Evolutionary conservation across 805 yeast species (phyloP), one percentile per base, ranked within the genome.

Genomic region (Candida taoyuanica): DNA sequence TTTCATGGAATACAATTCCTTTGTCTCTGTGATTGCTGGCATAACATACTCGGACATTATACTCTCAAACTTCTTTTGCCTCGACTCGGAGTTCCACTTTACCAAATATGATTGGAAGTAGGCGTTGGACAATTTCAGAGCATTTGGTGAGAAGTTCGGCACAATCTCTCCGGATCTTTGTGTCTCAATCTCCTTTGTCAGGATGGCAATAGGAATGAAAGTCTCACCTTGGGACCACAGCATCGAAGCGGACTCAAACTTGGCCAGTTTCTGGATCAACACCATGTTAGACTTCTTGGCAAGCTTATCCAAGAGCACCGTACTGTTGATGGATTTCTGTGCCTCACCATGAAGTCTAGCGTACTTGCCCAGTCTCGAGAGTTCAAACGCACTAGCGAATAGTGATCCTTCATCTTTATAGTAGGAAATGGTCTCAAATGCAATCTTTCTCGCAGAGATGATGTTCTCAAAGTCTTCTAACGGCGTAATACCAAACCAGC

Each of bases 71-170:
- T 79, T 66, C 41, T 81, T 94, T 43, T 79, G 81, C 26, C 83
- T 71, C 0, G 94, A 82, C 33, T 70, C 74, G 0, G 85, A 70
- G 25, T 77, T 61, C 96, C 96, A 88, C 33, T 73, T 68, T 0
- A 80, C 80, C 28, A 83, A 48, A 6, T 57, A 49, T 11, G 69
- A 68, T 47, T 49, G 74, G 46, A 59, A 28, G 9, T 50, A 43
- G 7, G 61, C 55, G 5, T 46, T 38, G 0, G 59, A 46, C 3
- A 60, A 36, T 2, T 40, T 40, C 6, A 56, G 13, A 2, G 17
- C 9, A 15, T 40, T 15, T 1, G 43, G 15, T 7, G 43, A 48
- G 16, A 48, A 23, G 2, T 24, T 19, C 2, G 12, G 8, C 2
- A 35, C 39, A 2, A 39, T 28, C 31, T 53, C 43, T 3, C 47